Evolutionary conservation across 257 asterid species (phyloP).

Genomic region (Schizonepeta tenuifolia): DNA sequence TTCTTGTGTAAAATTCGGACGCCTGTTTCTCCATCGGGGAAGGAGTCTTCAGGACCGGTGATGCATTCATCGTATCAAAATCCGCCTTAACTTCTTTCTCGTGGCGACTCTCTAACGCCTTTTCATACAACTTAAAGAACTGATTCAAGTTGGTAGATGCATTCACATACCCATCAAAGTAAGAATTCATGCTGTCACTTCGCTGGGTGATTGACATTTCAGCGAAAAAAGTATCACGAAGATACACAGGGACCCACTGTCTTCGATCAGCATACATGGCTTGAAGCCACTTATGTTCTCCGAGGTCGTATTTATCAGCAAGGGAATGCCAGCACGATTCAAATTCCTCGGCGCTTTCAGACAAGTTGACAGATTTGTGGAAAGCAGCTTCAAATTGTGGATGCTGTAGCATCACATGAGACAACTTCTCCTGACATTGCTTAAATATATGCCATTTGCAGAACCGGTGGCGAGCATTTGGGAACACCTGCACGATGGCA

Average conservation of each 20-base stretch:
- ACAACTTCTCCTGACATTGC: conserved; percentile 91
- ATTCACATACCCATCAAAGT: conserved; percentile 92
- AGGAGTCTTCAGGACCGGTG: conserved; percentile 79
- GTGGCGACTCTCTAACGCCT: conserved; percentile 94
- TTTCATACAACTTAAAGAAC: conserved; percentile 89
- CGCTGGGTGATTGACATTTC: conserved; percentile 91
- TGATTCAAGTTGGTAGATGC: conserved; percentile 90
- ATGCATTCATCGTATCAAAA: conserved; percentile 76
- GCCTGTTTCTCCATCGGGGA: conserved; percentile 99
- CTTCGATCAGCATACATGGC: conserved; percentile 66
- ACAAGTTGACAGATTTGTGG: conserved; percentile 87
- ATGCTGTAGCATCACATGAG: conserved; percentile 70
- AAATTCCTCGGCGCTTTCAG: conserved; percentile 77
- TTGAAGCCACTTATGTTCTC: conserved; percentile 85
- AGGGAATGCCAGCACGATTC: conserved; percentile 90
- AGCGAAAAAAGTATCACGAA: conserved; percentile 86
- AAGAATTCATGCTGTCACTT: conserved; percentile 93
- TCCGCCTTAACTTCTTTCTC: conserved; percentile 99
- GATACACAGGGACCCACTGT: conserved; percentile 95
- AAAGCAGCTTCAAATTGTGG: conserved; percentile 82
- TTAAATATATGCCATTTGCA: conserved; percentile 98
- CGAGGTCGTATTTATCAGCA: conserved; percentile 63
- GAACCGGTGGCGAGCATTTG: conserved; percentile 82
- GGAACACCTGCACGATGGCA: conserved; percentile 79
- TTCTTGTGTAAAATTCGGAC: conserved; percentile 85